phyloP scores from a whole-genome alignment of 176 grass and related monocot species.

The Zea luxurians region DNA sequence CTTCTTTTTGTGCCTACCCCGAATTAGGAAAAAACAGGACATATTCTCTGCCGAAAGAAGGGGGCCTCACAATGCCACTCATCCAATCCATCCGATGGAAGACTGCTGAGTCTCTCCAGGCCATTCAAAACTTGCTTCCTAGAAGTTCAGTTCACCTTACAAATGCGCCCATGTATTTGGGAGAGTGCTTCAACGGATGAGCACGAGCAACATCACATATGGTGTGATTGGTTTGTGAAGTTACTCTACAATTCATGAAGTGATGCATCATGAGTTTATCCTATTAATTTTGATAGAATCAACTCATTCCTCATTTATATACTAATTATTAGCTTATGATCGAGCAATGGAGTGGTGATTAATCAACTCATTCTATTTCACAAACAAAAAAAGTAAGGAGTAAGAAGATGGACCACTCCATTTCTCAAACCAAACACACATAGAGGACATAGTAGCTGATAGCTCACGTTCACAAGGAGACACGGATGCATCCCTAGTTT shows the following conservation, averaged over 20 bases:
- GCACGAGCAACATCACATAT: background rate
- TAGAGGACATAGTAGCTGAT: background rate
- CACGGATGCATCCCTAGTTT: background rate
- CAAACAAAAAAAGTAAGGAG: too few relatives aligned
- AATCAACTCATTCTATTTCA: too few relatives aligned
- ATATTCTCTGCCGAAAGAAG: conserved; percentile 21
- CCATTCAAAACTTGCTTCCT: background rate
- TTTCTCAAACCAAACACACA: too few relatives aligned
- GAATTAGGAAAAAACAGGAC: background rate
- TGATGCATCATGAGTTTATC: too few relatives aligned
- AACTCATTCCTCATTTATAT: too few relatives aligned
- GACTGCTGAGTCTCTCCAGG: background rate
- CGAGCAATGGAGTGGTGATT: too few relatives aligned
- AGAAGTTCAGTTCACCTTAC: background rate
- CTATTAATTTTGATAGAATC: too few relatives aligned
- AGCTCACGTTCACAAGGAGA: background rate
- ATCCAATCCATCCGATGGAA: background rate
- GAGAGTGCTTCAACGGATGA: background rate
- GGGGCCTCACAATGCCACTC: background rate
- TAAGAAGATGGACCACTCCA: too few relatives aligned
- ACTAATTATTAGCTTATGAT: too few relatives aligned
- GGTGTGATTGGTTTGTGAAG: too few relatives aligned
- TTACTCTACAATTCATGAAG: too few relatives aligned
- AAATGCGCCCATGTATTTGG: background rate
- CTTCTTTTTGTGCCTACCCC: background rate